Evolutionary conservation across 805 yeast species (phyloP), one percentile per base, ranked within the genome.

Genomic region (Kluyveromyces starmeri): DNA sequence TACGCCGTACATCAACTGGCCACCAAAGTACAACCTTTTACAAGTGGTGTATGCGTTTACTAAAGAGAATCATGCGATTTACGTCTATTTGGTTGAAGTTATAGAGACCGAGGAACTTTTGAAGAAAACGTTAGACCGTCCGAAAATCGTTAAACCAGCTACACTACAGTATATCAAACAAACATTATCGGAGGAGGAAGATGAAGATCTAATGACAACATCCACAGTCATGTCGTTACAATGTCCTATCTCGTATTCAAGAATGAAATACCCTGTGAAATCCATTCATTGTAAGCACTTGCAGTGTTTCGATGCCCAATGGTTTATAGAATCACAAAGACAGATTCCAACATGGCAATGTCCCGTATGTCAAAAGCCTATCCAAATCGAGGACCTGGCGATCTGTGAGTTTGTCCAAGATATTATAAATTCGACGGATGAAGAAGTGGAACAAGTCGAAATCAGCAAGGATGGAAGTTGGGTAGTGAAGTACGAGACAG

Each of bases 341-440:
- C 89, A 81, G 51, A 73, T 82, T 0, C 81, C 95, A 0, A 73
- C 83, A 0, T 89, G 96, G 96, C 61, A 62, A 34, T 92, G 98
- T 51, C 96, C 96, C 0, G 68, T 84, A 3, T 92, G 98, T 53
- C 71, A 71, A 41, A 61, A 58, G 4, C 51, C 50, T 2, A 59
- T 84, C 2, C 58, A 64, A 2, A 61, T 76, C 11, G 68, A 69
- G 11, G 78, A 78, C 41, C 53, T 92, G 35, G 76, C 80, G 0
- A 62, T 86, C 0, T 85, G 83, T 44, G 95, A 83, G 41, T 89
- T 75, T 51, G 71, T 83, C 32, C 50, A 55, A 27, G 81, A 79
- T 10, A 74, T 89, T 32, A 49, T 89, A 14, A 51, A 65, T 2
- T 48, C 53, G 2, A 75, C 86, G 0, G 51, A 58, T 2, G 71